Conservation (phyloP, 345 rosid genomes). For the Citrus reticulata region DNA sequence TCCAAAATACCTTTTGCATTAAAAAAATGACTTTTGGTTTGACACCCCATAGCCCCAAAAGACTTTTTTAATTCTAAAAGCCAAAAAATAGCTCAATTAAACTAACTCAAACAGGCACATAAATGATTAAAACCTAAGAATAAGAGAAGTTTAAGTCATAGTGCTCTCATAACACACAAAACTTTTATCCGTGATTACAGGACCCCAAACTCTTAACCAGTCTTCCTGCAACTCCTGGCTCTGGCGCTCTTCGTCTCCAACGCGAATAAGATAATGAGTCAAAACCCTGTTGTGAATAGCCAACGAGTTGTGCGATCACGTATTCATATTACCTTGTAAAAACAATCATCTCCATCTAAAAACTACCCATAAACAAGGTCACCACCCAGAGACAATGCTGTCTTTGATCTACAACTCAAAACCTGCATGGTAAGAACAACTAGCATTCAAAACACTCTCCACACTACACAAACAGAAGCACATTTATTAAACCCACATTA, state of each 20-base stretch:
- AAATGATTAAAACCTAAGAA: too few relatives aligned
- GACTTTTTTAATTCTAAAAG: too few relatives aligned
- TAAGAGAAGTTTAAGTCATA: too few relatives aligned
- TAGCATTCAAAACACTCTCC: background rate
- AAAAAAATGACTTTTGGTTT: too few relatives aligned
- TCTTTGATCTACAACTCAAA: background rate
- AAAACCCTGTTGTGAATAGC: too few relatives aligned
- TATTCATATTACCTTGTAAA: background rate
- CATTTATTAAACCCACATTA: slow-evolving; percentile 11
- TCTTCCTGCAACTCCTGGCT: background rate
- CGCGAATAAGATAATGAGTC: background rate
- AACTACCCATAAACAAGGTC: background rate
- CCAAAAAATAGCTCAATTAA: too few relatives aligned
- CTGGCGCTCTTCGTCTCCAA: background rate
- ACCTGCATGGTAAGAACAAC: background rate
- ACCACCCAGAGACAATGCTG: background rate
- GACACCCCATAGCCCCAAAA: too few relatives aligned
- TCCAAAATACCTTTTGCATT: too few relatives aligned
- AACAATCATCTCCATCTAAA: background rate
- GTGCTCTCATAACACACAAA: too few relatives aligned
- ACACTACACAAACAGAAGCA: background rate
- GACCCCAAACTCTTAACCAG: too few relatives aligned
- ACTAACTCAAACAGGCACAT: too few relatives aligned
- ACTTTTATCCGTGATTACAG: too few relatives aligned
- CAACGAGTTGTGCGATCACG: background rate